Evolutionary conservation across 2,329 filamentous ascomycete genomes (phyloP).

Genomic region (Clonostachys rhizophaga): DNA sequence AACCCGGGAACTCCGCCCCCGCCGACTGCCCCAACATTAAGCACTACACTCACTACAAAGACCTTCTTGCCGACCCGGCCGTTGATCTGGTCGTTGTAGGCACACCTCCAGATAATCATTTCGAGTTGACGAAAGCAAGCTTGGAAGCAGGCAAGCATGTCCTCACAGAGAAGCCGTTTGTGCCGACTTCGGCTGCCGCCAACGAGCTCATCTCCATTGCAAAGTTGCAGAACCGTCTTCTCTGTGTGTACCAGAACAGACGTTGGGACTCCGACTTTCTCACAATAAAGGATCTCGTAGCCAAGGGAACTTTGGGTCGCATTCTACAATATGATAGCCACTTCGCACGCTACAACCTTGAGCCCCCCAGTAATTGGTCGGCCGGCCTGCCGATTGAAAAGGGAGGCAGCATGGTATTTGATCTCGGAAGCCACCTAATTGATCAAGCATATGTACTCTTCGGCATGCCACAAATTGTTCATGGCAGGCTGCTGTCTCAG

Average conservation of each 20-base stretch:
- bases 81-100: constrained; percentile 69
- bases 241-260: constrained; percentile 73
- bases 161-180: constrained; percentile 79
- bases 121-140: constrained; percentile 56
- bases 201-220: constrained; percentile 55
- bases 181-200: constrained; percentile 65
- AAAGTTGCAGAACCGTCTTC: constrained; percentile 39
- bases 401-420: constrained; percentile 66
- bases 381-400: constrained; percentile 49
- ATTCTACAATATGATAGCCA: constrained; percentile 75
- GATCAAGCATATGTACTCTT: constrained; percentile 72
- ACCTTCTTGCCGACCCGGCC: constrained; percentile 58
- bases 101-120: constrained; percentile 70
- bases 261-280: constrained; percentile 76
- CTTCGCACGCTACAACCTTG: constrained; percentile 69
- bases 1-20: constrained; percentile 59
- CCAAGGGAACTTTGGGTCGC: constrained; percentile 58
- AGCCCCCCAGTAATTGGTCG: constrained; percentile 65
- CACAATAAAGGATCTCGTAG: constrained; percentile 60
- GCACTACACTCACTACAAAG: constrained; percentile 57
- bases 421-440: constrained; percentile 71
- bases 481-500: constrained; percentile 64
- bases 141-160: constrained; percentile 72
- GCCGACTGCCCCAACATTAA: constrained; percentile 62
- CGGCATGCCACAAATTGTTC: constrained; percentile 63